phyloP scores from a whole-genome alignment of 345 rosid genomes.

The Pistacia integerrima region DNA sequence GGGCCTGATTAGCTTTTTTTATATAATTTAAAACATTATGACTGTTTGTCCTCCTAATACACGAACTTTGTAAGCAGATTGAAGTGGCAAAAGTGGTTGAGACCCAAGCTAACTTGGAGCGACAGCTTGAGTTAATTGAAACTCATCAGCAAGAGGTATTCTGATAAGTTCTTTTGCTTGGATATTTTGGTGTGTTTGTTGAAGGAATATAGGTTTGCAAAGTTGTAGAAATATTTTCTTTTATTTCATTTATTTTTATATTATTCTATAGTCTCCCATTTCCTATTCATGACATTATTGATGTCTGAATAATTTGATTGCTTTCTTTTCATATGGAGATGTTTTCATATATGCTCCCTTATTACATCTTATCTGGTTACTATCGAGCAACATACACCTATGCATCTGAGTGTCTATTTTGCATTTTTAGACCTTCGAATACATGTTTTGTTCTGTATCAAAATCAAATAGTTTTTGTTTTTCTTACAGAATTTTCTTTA shows the following conservation, averaged over 20 bases:
- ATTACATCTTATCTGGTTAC: neutral
- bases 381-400: neutral
- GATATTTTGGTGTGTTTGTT: neutral
- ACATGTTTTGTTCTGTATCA: neutral
- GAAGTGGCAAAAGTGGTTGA: conserved; percentile 99
- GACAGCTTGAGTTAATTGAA: conserved; percentile 89
- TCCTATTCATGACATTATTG: neutral
- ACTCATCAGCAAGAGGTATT: conserved; percentile 97
- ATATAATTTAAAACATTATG: neutral
- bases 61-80: conserved; percentile 49
- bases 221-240: neutral
- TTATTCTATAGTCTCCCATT: neutral
- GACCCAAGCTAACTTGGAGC: conserved; percentile 78
- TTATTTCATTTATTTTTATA: neutral
- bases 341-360: neutral
- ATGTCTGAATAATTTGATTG: neutral
- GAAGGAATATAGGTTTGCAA: neutral
- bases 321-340: neutral
- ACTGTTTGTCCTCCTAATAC: conserved; percentile 4
- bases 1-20: neutral
- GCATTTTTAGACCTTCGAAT: neutral
- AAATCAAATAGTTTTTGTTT: neutral
- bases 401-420: neutral
- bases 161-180: conserved; percentile 3
- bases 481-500: neutral